Evolutionary conservation across 1,139 yeast genomes (phyloP).

Genomic region (Saccharomyces hybrid): DNA sequence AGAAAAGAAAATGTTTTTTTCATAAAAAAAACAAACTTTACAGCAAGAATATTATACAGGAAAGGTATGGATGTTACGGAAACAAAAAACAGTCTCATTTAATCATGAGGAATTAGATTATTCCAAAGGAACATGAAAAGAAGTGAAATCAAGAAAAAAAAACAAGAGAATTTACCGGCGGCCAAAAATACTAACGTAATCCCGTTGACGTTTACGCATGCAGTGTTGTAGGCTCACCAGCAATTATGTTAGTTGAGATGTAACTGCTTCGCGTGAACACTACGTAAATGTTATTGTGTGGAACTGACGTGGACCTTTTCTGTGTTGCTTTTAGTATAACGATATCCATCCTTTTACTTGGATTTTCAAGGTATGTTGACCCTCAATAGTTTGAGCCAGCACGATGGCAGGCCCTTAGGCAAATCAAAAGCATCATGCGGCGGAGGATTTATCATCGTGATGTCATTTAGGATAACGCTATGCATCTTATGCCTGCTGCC

Average conservation of each 20-base stretch:
- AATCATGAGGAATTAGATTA: neutral
- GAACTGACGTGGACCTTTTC: too few relatives aligned
- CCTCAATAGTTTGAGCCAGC: neutral
- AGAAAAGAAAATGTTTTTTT: neutral
- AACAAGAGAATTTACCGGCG: neutral
- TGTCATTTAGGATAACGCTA: neutral
- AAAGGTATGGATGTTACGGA: neutral
- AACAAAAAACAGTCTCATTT: neutral
- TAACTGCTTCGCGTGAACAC: too few relatives aligned
- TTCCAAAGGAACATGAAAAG: neutral
- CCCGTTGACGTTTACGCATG: neutral
- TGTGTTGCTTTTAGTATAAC: neutral
- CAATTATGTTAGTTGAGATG: neutral
- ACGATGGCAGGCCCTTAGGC: neutral
- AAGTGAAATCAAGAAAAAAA: neutral
- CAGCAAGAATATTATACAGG: neutral
- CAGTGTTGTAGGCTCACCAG: neutral
- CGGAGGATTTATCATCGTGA: neutral
- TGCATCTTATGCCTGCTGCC: neutral
- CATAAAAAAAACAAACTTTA: neutral
- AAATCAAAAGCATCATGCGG: neutral
- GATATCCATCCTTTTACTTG: neutral
- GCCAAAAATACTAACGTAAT: neutral
- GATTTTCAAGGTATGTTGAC: neutral
- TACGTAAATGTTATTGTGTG: too few relatives aligned